Evolutionary conservation across 2,329 filamentous ascomycete genomes (phyloP).

Genomic region (Nakataea oryzae): DNA sequence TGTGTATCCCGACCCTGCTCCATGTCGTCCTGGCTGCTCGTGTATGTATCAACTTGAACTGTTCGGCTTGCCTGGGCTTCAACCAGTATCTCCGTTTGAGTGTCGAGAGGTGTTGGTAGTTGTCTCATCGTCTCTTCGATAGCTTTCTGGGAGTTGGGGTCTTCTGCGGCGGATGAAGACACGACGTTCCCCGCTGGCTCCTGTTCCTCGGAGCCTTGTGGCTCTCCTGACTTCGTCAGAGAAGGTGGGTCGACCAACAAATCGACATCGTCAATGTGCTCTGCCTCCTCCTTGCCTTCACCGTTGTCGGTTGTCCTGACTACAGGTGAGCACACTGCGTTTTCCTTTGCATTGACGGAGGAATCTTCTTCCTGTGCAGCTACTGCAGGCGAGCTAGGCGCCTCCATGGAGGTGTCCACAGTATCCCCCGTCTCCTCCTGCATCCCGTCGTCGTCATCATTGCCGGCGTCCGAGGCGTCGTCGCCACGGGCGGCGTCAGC

Average conservation of each 20-base stretch:
- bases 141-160: background rate
- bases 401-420: background rate
- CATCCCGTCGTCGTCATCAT: background rate
- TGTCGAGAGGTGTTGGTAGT: constrained; percentile 7
- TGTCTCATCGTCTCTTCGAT: background rate
- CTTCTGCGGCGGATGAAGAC: background rate
- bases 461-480: background rate
- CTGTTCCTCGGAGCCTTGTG: background rate
- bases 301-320: background rate
- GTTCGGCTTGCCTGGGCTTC: background rate
- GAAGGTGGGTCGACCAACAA: background rate
- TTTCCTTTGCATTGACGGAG: background rate
- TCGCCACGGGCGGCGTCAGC: background rate
- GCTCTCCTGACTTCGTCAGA: background rate
- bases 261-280: background rate
- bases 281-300: background rate
- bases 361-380: background rate
- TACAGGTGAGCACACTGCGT: background rate
- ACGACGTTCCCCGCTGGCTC: background rate
- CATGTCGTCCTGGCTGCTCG: background rate
- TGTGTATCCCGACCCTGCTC: background rate
- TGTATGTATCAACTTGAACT: background rate
- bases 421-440: background rate
- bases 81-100: constrained; percentile 2
- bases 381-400: background rate